Evolutionary conservation across 495 filamentous ascomycete genomes (phyloP).

Genomic region (Penicillium antarcticum): DNA sequence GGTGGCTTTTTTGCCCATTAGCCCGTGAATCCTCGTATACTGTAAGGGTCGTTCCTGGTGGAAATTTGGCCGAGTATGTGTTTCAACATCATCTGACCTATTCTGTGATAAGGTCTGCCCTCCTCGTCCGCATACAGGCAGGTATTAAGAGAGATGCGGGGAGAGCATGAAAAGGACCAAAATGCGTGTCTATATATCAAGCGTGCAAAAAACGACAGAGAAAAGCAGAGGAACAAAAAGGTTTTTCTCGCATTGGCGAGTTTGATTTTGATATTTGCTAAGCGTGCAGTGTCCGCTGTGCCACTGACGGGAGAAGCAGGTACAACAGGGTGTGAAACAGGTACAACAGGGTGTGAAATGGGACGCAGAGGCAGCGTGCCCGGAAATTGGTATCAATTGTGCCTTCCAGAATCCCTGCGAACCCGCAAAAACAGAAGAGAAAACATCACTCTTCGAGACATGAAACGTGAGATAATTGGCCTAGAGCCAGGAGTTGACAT

Average conservation of each 20-base stretch:
- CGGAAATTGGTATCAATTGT: slow-evolving; percentile 33
- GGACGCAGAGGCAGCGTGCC: slow-evolving; percentile 3
- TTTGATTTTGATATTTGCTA: background rate
- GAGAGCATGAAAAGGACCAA: no score
- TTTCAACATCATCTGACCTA: no score
- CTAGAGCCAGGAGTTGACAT: background rate
- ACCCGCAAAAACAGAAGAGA: slow-evolving; percentile 16
- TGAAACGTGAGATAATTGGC: slow-evolving; percentile 16
- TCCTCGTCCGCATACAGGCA: no score
- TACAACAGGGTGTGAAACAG: background rate
- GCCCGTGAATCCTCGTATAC: background rate
- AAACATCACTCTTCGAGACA: slow-evolving; percentile 29
- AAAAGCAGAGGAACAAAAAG: no score
- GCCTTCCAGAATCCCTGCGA: slow-evolving; percentile 10
- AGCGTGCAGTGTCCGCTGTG: background rate
- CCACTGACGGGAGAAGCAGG: no score
- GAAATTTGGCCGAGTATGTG: no score
- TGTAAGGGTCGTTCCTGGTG: background rate
- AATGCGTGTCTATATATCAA: no score
- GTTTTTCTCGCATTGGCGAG: no score
- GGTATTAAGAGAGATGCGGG: no score
- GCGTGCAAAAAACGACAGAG: no score
- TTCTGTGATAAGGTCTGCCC: no score
- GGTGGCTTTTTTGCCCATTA: background rate
- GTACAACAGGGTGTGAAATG: background rate